These are phyloP conservation scores for Coffea canephora DNA, from an alignment of 257 asterid genomes.

Conservation along the genomic window DNA sequence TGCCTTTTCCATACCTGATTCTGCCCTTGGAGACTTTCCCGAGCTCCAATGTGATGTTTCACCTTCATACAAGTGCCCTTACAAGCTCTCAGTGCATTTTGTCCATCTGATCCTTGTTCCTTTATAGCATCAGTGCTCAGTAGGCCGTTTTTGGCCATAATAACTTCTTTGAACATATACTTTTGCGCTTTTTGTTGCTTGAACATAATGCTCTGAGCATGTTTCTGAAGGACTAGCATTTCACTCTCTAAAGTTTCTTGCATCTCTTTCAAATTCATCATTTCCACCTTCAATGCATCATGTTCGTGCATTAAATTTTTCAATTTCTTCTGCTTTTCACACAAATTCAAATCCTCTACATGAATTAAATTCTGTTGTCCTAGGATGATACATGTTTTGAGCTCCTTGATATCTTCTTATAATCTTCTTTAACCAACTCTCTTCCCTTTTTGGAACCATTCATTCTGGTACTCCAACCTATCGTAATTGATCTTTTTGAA, in stretches of 20 bases:
- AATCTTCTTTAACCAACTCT: slow-evolving; percentile 38
- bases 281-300: slow-evolving; percentile 21
- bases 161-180: slow-evolving; percentile 13
- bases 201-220: slow-evolving; percentile 7
- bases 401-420: slow-evolving; percentile 28
- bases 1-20: not conserved
- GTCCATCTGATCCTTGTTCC: not conserved
- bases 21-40: not conserved
- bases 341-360: not conserved
- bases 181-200: slow-evolving; percentile 18
- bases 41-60: not conserved
- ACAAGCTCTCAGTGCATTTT: not conserved
- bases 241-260: slow-evolving; percentile 26
- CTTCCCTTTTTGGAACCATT: slow-evolving; percentile 50
- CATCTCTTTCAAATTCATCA: slow-evolving; percentile 24
- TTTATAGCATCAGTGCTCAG: not conserved
- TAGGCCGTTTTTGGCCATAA: slow-evolving; percentile 1
- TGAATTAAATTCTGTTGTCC: not conserved
- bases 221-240: slow-evolving; percentile 17
- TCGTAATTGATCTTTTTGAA: slow-evolving; percentile 57
- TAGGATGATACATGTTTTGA: not conserved
- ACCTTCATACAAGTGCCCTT: not conserved
- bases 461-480: slow-evolving; percentile 47
- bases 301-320: slow-evolving; percentile 27
- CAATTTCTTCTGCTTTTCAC: slow-evolving; percentile 25